A percentile compares a stretch with the other conserved stretches of the same genome.
These are phyloP conservation scores for Prinsepia uniflora DNA, from an alignment of 306 rosid species.

Conservation along the genomic window DNA sequence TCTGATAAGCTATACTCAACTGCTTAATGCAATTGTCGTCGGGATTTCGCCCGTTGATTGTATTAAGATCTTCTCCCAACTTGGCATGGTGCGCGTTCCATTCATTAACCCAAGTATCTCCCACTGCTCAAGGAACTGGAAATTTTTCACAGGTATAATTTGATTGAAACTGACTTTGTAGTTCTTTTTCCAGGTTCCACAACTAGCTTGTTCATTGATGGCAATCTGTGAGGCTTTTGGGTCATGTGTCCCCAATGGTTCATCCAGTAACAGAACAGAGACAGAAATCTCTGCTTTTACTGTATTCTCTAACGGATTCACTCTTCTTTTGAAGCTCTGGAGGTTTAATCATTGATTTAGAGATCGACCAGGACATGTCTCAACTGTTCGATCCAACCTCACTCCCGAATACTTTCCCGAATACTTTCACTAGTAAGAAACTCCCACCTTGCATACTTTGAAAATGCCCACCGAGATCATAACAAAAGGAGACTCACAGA, in stretches of 20 bases:
- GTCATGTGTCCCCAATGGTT: constrained; percentile 70
- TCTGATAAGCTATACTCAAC: constrained; percentile 69
- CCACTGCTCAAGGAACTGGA: neutral
- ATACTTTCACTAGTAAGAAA: constrained; percentile 68
- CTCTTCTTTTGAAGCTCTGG: constrained; percentile 84
- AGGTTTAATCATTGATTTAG: constrained; percentile 75
- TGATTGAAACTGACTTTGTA: constrained; percentile 9
- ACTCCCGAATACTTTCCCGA: constrained; percentile 86
- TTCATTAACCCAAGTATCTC: neutral
- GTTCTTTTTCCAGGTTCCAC: constrained; percentile 71
- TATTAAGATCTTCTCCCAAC: constrained; percentile 77
- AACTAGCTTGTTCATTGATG: constrained; percentile 94
- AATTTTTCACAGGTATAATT: neutral
- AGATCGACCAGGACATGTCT: constrained; percentile 70
- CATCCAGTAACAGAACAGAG: constrained; percentile 57
- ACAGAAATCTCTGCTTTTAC: constrained; percentile 82
- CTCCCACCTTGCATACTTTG: constrained; percentile 62
- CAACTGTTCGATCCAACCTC: constrained; percentile 78
- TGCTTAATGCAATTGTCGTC: constrained; percentile 65
- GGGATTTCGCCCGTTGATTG: constrained; percentile 82
- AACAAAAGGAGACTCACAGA: constrained; percentile 72
- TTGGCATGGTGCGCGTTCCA: constrained; percentile 72
- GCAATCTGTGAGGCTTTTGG: constrained; percentile 97
- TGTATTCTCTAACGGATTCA: constrained; percentile 89
- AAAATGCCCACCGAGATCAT: constrained; percentile 39